These are phyloP conservation scores for Kockovaella imperatae DNA, from an alignment of 768 basidiomycete species.

Conservation along the genomic window DNA sequence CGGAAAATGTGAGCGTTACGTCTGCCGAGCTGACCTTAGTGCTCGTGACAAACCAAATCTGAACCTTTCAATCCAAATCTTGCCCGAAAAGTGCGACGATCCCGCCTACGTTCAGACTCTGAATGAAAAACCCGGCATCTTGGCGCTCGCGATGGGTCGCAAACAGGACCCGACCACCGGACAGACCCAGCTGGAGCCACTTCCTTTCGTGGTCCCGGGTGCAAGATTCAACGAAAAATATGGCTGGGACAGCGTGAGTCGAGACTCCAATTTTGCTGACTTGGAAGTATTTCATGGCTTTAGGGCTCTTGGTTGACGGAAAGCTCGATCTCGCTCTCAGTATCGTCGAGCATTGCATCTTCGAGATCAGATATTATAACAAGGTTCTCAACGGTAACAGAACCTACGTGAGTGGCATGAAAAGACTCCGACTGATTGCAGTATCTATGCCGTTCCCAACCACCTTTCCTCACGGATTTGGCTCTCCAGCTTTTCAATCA, in stretches of 20 bases:
- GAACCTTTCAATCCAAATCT: conserved; percentile 81
- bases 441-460: conserved; percentile 93
- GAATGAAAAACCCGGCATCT: conserved; percentile 86
- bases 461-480: conserved; percentile 98
- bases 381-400: conserved; percentile 86
- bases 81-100: conserved; percentile 80
- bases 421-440: conserved; percentile 21
- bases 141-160: conserved; percentile 78
- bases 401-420: conserved; percentile 49
- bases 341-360: conserved; percentile 98
- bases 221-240: conserved; percentile 46
- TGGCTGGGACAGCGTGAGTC: conserved; percentile 40
- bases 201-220: conserved; percentile 95
- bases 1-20: conserved; percentile 55
- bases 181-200: conserved; percentile 78
- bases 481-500: conserved; percentile 96
- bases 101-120: conserved; percentile 81
- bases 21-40: conserved; percentile 21
- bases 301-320: conserved; percentile 90
- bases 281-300: conserved; percentile 40
- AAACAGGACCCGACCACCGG: conserved; percentile 47
- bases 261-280: conserved; percentile 7
- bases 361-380: conserved; percentile 96
- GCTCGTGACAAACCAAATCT: conserved; percentile 87
- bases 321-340: conserved; percentile 90